phyloP scores from a whole-genome alignment of 75 land plant species.

The Pinus albicaulis region DNA sequence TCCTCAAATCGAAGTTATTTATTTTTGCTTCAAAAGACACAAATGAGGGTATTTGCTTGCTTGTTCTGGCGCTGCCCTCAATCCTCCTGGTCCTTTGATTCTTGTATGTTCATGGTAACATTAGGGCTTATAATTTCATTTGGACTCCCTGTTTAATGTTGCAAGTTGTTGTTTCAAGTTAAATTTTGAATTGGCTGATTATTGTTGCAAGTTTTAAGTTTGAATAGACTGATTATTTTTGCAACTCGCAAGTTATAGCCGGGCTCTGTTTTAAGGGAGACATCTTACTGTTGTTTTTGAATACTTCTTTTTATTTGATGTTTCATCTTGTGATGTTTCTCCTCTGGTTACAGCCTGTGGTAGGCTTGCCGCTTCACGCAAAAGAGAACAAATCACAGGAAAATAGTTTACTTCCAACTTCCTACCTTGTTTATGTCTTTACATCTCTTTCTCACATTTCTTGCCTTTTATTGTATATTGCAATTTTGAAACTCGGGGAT shows the following conservation, averaged over 20 bases:
- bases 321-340: neutral
- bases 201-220: neutral
- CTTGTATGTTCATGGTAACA: too few species aligned
- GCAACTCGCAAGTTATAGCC: neutral
- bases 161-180: too few species aligned
- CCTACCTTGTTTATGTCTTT: too few species aligned
- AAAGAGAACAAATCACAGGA: neutral
- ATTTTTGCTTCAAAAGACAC: too few species aligned
- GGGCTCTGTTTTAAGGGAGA: neutral
- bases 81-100: too few species aligned
- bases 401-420: neutral
- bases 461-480: neutral
- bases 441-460: constrained; percentile 1
- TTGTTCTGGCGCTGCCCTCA: too few species aligned
- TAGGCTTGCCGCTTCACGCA: neutral
- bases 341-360: neutral
- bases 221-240: too few species aligned
- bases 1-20: too few species aligned
- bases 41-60: too few species aligned
- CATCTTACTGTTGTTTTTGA: neutral
- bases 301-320: neutral
- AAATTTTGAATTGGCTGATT: neutral
- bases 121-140: too few species aligned
- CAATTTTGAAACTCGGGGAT: neutral
- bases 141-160: too few species aligned